Percentiles rank a stretch among this genome's conserved stretches.
Evolutionary conservation across 1,284 basidiomycete species (phyloP).

Genomic region (Ganoderma boninense): DNA sequence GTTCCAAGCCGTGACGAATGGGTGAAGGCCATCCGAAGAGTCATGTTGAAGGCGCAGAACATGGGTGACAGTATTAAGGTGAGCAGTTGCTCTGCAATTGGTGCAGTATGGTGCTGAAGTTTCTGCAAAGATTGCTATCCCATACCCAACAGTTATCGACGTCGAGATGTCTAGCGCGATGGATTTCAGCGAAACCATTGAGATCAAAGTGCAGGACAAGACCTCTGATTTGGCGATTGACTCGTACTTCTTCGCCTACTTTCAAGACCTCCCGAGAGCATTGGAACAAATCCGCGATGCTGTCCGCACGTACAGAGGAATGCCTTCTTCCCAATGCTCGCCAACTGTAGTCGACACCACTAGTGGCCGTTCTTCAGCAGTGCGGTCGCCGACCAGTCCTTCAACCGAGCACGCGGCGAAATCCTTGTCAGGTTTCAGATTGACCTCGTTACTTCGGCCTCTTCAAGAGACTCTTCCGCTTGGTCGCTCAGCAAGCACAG

Average conservation of each 20-base stretch:
- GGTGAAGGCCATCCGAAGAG: slow-evolving; percentile 92
- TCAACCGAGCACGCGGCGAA: slow-evolving; percentile 23
- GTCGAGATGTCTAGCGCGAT: slow-evolving; percentile 89
- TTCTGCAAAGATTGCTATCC: slow-evolving; percentile 83
- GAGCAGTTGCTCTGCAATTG: slow-evolving; percentile 9
- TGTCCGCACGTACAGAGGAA: slow-evolving; percentile 63
- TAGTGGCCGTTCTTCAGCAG: slow-evolving; percentile 47
- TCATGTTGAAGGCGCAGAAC: slow-evolving; percentile 95
- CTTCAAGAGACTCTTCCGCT: slow-evolving; percentile 61
- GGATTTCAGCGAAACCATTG: slow-evolving; percentile 95
- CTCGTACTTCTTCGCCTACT: slow-evolving; percentile 95
- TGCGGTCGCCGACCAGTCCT: slow-evolving; percentile 39
- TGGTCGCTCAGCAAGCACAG: slow-evolving; percentile 40
- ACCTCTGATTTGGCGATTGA: slow-evolving; percentile 82
- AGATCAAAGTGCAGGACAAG: slow-evolving; percentile 90
- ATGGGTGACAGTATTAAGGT: slow-evolving; percentile 95
- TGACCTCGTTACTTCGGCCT: slow-evolving; percentile 69
- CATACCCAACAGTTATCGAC: slow-evolving; percentile 88
- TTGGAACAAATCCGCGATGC: slow-evolving; percentile 82
- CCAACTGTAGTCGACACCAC: slow-evolving; percentile 73
- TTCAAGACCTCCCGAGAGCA: slow-evolving; percentile 79
- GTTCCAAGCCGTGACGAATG: slow-evolving; percentile 87
- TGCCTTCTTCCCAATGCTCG: slow-evolving; percentile 44
- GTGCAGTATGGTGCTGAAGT: not conserved
- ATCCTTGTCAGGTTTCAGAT: slow-evolving; percentile 56